Base-by-base conservation (phyloP, 2,329 filamentous ascomycete species). In the Fusarium marasasianum region DNA sequence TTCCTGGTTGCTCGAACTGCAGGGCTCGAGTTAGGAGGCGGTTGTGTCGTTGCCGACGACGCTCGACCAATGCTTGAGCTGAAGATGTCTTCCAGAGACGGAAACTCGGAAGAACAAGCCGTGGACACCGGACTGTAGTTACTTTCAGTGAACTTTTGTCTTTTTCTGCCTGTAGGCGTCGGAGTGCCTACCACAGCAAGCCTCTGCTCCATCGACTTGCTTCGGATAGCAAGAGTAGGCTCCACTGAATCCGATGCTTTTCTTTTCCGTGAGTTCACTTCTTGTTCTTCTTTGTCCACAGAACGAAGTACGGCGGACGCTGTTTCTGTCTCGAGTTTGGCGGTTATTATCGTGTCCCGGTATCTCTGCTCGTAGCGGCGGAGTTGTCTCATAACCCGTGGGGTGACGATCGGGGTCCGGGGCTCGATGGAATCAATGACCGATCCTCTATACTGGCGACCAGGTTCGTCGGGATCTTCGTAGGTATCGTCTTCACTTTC, bases 391-490 rank as follows among this genome's bases (percentile, higher is more conserved):
- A 50, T 35, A 0, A 11, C 2, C 5, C n/a, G 26, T 0, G 56
- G 64, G 0, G 66, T 63, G 0, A 40, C 50, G 2, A 51, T 7
- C 1, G 66, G 66, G 0, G 64, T 69, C 0, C 33, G 43, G 0
- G 33, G 43, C 15, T 69, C 66, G 2, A 55, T 40, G 0, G 66
- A 18, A 4, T 59, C 53, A 0, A 63, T 1, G 5, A 63, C 1
- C 0, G 53, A 55, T 0, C 40, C 40, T 8, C 17, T 45, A 1
- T 48, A 29, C 3, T 37, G 0, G 0, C 22, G 31, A 1, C 13
- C 1, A 1, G n/a, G 13, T 12, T 29, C 20, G 0, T 33, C 41
- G 0, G 41, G 41, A 18, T 10, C 31, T n/a, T 31, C 3, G 0
- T 58, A 37, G 0, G 41, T 58, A 1, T 5, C 14, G 0, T 48